Evolutionary conservation across 78 protist genomes (phyloP), one percentile per base, ranked within the genome.

Genomic region (Dictyostelium discoideum): DNA sequence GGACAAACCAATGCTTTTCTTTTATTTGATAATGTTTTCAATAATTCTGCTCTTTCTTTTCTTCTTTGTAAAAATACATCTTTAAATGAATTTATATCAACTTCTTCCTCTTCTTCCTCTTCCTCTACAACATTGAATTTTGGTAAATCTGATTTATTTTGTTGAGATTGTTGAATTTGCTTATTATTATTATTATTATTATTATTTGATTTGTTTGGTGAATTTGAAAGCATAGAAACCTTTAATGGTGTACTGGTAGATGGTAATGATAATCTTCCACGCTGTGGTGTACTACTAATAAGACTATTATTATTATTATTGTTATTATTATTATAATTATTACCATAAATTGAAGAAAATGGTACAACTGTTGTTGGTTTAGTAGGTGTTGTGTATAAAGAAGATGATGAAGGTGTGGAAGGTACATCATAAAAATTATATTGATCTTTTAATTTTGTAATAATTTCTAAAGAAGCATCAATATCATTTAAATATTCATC

Each of bases 11-110:
- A 79, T 44, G 84, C 16, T 82, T 82, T 50, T 50, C 54, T 82
- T 29, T 82, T 82, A 29, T 20, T 26, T 24, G 24, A 20, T 16
- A 82, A 82, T 0, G 32, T 5, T 24, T 82, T 82, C 16, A 82
- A 82, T 50, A 82, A 29, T 54, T 82, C 74, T 44, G 63, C 54
- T 54, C 86, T 82, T 82, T 82, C 86, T 82, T 82, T 42, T 26
- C 86, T 44, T 82, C 72, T 82, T 42, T 82, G 29, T n/a, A 82
- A 50, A 50, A 82, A 82, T 14, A 14, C 20, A 14, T 82, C 72
- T 82, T 82, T 82, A 44, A 79, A 79, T 50, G 54, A 50, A 18
- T 39, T 24, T 5, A 50, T 2, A n/a, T 82, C 86, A 8, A 26
- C 86, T 29, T 82, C 72, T 80, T 46, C 37, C 40, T 37, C n/a